A percentile compares a stretch with the other conserved stretches of the same genome.
phyloP scores from a whole-genome alignment of 2,329 filamentous ascomycete genomes.

The Fusarium marasasianum region DNA sequence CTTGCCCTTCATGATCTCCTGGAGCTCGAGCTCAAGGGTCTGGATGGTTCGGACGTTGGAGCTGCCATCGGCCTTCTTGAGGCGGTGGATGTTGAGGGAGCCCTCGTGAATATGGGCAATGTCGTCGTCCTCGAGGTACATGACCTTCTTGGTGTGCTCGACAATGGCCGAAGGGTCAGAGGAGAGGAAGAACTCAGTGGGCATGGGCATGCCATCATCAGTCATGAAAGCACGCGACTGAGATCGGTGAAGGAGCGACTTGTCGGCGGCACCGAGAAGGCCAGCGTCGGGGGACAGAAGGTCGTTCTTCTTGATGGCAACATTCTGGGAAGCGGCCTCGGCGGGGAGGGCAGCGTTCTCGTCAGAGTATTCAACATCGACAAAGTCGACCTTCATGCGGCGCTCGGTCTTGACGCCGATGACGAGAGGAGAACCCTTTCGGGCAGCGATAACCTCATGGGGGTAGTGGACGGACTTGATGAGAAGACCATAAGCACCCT shows the following conservation, averaged over 20 bases:
- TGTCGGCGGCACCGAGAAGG: conserved; percentile 90
- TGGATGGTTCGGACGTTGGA: conserved; percentile 98
- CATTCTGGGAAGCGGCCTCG: conserved; percentile 95
- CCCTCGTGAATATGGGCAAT: conserved; percentile 99
- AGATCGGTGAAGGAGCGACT: conserved; percentile 96
- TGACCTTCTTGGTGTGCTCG: conserved; percentile 99
- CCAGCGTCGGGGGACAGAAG: conserved; percentile 70
- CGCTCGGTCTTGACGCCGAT: conserved; percentile 96
- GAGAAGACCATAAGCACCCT: conserved; percentile 96
- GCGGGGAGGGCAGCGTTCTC: conserved; percentile 85
- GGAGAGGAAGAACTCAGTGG: conserved; percentile 98
- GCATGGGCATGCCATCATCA: conserved; percentile 96
- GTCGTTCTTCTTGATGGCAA: conserved; percentile 89
- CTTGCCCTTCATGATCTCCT: conserved; percentile 99
- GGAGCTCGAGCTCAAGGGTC: conserved; percentile 97
- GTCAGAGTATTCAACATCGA: conserved; percentile 96
- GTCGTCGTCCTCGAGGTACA: conserved; percentile 99
- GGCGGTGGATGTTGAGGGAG: conserved; percentile 97
- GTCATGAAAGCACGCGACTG: conserved; percentile 99
- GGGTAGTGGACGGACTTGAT: conserved; percentile 99
- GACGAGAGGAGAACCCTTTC: conserved; percentile 97
- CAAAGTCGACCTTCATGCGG: conserved; percentile 99
- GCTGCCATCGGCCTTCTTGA: conserved; percentile 95
- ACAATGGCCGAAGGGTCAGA: conserved; percentile 98
- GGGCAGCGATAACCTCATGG: conserved; percentile 95